These are phyloP conservation scores for Cylindrotheca fusiformis DNA, from an alignment of 108 stramenopile species.

Conservation along the genomic window DNA sequence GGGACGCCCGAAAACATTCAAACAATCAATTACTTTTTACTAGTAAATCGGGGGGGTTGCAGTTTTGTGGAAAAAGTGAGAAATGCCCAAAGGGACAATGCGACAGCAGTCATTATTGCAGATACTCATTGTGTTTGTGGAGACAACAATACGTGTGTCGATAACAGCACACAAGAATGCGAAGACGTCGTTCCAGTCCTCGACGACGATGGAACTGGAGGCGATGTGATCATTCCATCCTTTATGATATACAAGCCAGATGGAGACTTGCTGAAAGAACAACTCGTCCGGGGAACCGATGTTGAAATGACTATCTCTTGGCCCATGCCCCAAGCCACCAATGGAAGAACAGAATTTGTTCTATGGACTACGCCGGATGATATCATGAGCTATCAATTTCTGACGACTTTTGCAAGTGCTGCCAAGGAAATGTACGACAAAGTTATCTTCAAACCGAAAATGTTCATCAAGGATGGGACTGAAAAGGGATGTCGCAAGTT, in stretches of 20 bases:
- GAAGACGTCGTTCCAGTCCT: slow-evolving; percentile 75
- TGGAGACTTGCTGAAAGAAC: slow-evolving; percentile 63
- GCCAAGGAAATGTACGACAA: slow-evolving; percentile 58
- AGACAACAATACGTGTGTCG: neutral
- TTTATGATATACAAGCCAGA: slow-evolving; percentile 77
- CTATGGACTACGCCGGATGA: slow-evolving; percentile 88
- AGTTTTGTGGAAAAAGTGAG: slow-evolving; percentile 86
- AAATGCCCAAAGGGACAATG: slow-evolving; percentile 75
- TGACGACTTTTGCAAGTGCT: slow-evolving; percentile 68
- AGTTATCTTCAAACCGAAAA: slow-evolving; percentile 87
- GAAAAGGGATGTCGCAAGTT: slow-evolving; percentile 5
- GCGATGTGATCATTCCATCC: slow-evolving; percentile 80
- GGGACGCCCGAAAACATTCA: slow-evolving; percentile 43
- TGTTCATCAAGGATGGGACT: slow-evolving; percentile 21
- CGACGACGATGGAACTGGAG: slow-evolving; percentile 87
- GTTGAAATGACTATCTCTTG: slow-evolving; percentile 85
- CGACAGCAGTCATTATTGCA: slow-evolving; percentile 80
- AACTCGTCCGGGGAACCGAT: slow-evolving; percentile 40
- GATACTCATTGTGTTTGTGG: slow-evolving; percentile 74
- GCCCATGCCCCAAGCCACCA: slow-evolving; percentile 81
- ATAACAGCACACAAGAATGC: slow-evolving; percentile 17
- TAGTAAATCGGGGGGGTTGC: slow-evolving; percentile 90
- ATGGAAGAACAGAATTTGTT: slow-evolving; percentile 87
- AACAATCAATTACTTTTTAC: slow-evolving; percentile 64
- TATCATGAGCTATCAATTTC: slow-evolving; percentile 53